Evolutionary conservation across 2,329 filamentous ascomycete species (phyloP), one percentile per base, ranked within the genome.

Genomic region (Monascus ruber): DNA sequence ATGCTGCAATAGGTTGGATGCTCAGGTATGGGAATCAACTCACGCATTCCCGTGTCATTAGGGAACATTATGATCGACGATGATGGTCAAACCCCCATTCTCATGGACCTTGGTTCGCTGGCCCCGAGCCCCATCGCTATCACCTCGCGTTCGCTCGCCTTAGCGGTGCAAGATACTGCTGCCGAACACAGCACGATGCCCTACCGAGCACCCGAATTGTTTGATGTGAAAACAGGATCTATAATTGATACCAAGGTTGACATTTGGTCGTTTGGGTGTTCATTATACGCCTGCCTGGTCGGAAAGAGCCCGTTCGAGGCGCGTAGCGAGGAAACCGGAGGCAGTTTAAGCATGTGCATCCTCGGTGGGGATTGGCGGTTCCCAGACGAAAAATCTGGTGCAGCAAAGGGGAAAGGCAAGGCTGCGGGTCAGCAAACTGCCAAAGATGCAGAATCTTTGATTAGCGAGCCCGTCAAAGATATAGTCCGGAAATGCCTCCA

Each of bases 41-140:
- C 10, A 7, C 24, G 37, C 26, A 41, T 26, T 2, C 4, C 17
- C 29, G 4, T 3, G n/a, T 3, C 6, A 34, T 31, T 36, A 77
- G 73, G 87, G 42, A 98, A 98, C 66, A 94, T 98, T 58, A 98
- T 98, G 91, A 94, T 98, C 50, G 83, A 85, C 49, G 89, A 96
- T 59, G 79, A 86, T 52, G 91, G 91, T 50, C 76, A 79, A 43
- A 81, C 80, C 26, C 89, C 91, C 2, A 91, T 98, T 52, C 76
- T 98, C 29, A 98, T 98, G 91, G 91, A 98, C 59, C 79, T 98
- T 24, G 91, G 91, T 47, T 95, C 87, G 41, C 72, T 98, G 41
- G 83, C 86, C 32, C 83, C 83, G 11, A 87, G 85, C 2, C 91
- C 91, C 1, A 85, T 86, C 41, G 77, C 85, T 25, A 89, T 96